Evolutionary conservation across 371 early-diverging fungal genomes (phyloP).

Genomic region (Circinella umbellata): DNA sequence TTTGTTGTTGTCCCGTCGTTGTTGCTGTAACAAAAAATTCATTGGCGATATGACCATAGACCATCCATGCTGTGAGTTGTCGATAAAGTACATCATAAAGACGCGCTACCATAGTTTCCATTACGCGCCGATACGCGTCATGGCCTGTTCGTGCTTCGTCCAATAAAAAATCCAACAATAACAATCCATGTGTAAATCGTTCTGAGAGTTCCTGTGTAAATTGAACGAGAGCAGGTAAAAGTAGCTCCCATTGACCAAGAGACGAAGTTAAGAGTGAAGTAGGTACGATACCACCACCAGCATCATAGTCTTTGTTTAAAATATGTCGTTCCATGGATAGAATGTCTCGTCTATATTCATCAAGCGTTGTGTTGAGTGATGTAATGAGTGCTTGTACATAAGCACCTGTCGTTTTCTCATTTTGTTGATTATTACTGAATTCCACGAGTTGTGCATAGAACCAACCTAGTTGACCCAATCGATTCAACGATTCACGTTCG

Average conservation of each 20-base stretch:
- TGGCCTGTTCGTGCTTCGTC: slow-evolving; percentile 64
- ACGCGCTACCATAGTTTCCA: slow-evolving; percentile 56
- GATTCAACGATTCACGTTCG: slow-evolving; percentile 69
- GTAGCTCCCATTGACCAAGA: slow-evolving; percentile 46
- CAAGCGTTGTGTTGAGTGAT: slow-evolving; percentile 52
- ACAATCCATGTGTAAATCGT: slow-evolving; percentile 54
- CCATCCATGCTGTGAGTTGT: slow-evolving; percentile 76
- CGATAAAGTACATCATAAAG: slow-evolving; percentile 67
- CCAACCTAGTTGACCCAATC: slow-evolving; percentile 70
- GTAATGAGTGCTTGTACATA: slow-evolving; percentile 62
- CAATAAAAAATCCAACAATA: slow-evolving; percentile 55
- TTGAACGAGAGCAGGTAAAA: slow-evolving; percentile 50
- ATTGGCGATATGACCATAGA: slow-evolving; percentile 70
- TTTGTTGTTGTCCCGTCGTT: neutral
- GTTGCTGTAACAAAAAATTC: slow-evolving; percentile 71
- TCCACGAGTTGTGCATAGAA: slow-evolving; percentile 48
- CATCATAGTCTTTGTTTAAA: slow-evolving; percentile 50
- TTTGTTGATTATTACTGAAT: slow-evolving; percentile 38
- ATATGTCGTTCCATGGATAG: slow-evolving; percentile 61
- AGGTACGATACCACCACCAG: slow-evolving; percentile 51
- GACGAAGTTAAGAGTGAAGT: slow-evolving; percentile 46
- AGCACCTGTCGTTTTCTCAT: slow-evolving; percentile 17
- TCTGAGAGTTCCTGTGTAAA: slow-evolving; percentile 28
- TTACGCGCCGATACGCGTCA: slow-evolving; percentile 50
- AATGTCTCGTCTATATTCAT: slow-evolving; percentile 59